Evolutionary conservation across 2,329 filamentous ascomycete genomes (phyloP), one percentile per base, ranked within the genome.

Genomic region (Simplicillium sp.): DNA sequence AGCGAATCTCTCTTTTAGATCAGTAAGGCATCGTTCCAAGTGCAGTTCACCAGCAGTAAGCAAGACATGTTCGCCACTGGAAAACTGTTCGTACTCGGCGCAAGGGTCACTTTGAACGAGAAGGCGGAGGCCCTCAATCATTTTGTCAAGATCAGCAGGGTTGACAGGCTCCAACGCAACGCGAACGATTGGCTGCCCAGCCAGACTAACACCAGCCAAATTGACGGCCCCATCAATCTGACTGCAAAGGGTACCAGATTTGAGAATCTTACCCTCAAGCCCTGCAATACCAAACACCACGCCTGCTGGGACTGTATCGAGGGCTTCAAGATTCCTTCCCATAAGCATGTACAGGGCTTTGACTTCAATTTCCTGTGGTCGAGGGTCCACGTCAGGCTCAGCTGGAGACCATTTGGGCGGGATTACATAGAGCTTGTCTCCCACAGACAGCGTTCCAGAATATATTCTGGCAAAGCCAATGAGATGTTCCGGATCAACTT

Each of bases 71-170:
- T 98, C 92, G 42, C 92, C 92, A 50, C 83, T 96, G 42, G 82
- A 76, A 39, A 97, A 82, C 38, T 94, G 87, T 58, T 97, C 89
- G 52, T 98, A 98, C 58, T 94, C 82, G 12, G 90, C 92, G 54
- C 92, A 97, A 0, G 92, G 90, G 54, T 98, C 92, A 52, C 88
- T 94, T 56, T 96, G 88, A 28, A 95, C 89, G 1, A 98, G 77
- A 14, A 98, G 68, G 46, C 81, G 81, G 39, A 98, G 68, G 0
- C 92, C 92, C 6, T 77, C 74, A 42, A 98, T 88, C 89, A 98
- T 94, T 65, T 94, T 96, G 58, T 92, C 84, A 16, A 98, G 70
- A 56, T 98, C 88, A 18, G 79, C 81, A 0, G 92, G 92, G 59
- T 92, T 94, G 41, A 80, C 81, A 0, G 92, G 92, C 58, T 98